A percentile compares a stretch with the other conserved stretches of the same genome.
Evolutionary conservation across 2,329 filamentous ascomycete species (phyloP).

Genomic region (Grosmannia serpens): DNA sequence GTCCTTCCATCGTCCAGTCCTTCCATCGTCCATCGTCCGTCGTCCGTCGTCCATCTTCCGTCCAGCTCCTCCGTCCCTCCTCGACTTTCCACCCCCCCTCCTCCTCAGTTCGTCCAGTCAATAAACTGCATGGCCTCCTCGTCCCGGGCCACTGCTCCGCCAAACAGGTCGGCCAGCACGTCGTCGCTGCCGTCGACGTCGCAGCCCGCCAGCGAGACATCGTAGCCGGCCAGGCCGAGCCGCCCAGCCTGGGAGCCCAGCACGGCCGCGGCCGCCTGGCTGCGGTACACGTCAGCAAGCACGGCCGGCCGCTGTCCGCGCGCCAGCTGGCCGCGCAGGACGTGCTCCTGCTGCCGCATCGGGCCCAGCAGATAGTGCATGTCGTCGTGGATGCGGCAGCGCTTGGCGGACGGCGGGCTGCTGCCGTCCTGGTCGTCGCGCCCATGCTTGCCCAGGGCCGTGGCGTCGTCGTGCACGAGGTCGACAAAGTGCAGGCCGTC

Average conservation of each 20-base stretch:
- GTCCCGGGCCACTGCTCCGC: not conserved
- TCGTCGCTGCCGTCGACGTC: not conserved
- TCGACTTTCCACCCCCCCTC: too few species aligned
- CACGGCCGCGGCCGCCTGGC: not conserved
- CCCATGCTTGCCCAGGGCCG: not conserved
- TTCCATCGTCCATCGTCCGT: too few species aligned
- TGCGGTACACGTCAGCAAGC: constrained; percentile 1
- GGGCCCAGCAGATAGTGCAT: not conserved
- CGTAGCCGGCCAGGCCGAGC: not conserved
- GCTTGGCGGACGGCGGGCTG: not conserved
- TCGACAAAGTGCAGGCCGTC: not conserved
- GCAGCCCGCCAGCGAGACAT: not conserved
- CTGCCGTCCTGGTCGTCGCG: not conserved
- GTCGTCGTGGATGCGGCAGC: not conserved
- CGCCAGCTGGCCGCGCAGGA: not conserved
- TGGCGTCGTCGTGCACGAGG: not conserved
- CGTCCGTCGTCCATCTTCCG: too few species aligned
- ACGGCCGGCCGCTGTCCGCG: constrained; percentile 2
- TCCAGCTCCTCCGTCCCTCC: too few species aligned
- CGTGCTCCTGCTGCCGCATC: not conserved
- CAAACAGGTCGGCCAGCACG: not conserved
- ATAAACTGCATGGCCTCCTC: not conserved
- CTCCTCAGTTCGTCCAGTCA: not conserved
- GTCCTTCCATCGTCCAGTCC: too few species aligned
- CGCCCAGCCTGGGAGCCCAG: not conserved